These are phyloP conservation scores for Irpex sp. DNA, from an alignment of 1,284 basidiomycete species.

Conservation along the genomic window DNA sequence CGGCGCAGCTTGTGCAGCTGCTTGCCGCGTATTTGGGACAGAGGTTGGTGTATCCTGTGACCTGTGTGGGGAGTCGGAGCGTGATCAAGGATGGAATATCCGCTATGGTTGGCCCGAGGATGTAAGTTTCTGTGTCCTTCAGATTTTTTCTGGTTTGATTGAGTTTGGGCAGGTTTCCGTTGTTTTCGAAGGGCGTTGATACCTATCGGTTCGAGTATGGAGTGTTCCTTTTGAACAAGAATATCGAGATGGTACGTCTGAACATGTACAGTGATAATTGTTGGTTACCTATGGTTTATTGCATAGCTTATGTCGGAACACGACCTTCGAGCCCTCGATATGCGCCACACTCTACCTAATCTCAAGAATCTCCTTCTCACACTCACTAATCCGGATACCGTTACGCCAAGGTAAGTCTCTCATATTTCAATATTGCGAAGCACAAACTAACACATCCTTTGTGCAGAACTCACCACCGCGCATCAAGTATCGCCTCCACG, in stretches of 20 bases:
- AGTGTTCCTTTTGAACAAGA: conserved; percentile 95
- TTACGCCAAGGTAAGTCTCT: conserved; percentile 40
- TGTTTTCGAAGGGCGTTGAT: conserved; percentile 93
- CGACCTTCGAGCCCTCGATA: conserved; percentile 84
- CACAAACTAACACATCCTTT: conserved; percentile 1
- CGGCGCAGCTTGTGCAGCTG: conserved; percentile 79
- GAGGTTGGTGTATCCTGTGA: conserved; percentile 84
- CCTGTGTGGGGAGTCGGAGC: conserved; percentile 84
- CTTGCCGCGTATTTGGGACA: conserved; percentile 78
- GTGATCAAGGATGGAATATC: conserved; percentile 88
- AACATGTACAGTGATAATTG: conserved; percentile 11
- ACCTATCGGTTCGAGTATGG: conserved; percentile 97
- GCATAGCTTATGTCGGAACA: conserved; percentile 85
- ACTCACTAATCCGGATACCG: conserved; percentile 65
- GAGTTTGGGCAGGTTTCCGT: conserved; percentile 68
- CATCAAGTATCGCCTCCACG: conserved; percentile 17
- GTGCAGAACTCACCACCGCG: conserved; percentile 7
- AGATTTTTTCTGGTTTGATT: not conserved
- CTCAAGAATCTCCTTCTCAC: conserved; percentile 91
- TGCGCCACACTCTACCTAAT: conserved; percentile 95
- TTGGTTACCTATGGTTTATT: conserved; percentile 5
- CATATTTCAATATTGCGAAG: not conserved
- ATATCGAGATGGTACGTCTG: conserved; percentile 84
- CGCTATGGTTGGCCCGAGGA: conserved; percentile 89
- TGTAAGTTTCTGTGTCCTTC: conserved; percentile 45